Evolutionary conservation across 257 asterid species (phyloP).

Genomic region (Fraxinus cuspidata): DNA sequence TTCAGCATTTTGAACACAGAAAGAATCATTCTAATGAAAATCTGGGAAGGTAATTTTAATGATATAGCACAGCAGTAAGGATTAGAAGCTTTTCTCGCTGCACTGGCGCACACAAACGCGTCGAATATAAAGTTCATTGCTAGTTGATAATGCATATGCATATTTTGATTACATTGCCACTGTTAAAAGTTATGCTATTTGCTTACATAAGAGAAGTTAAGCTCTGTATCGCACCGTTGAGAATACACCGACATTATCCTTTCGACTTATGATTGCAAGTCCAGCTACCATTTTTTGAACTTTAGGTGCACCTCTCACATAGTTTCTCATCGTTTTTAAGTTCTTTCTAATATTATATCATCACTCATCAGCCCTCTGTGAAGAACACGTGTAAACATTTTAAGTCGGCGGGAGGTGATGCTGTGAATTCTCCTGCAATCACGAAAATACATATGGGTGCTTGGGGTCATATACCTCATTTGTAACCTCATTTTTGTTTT

Average conservation of each 20-base stretch:
- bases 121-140: background rate
- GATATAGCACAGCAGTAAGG: background rate
- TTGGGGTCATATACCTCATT: background rate
- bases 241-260: too few relatives aligned
- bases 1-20: conserved; percentile 44
- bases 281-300: background rate
- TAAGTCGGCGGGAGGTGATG: background rate
- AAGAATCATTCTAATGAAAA: conserved; percentile 49
- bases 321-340: background rate
- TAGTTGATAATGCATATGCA: background rate
- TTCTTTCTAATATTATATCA: background rate
- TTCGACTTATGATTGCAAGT: too few relatives aligned
- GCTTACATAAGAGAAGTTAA: background rate
- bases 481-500: background rate
- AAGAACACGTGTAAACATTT: background rate
- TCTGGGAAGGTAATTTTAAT: conserved; percentile 52
- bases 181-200: background rate
- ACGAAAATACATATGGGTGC: background rate
- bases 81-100: background rate
- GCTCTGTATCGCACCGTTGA: background rate
- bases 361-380: background rate
- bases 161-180: background rate
- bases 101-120: background rate
- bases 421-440: conserved; percentile 1
- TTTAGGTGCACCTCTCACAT: background rate